Conservation (phyloP, 305 asterid genomes). For the Fraxinus sp. region DNA sequence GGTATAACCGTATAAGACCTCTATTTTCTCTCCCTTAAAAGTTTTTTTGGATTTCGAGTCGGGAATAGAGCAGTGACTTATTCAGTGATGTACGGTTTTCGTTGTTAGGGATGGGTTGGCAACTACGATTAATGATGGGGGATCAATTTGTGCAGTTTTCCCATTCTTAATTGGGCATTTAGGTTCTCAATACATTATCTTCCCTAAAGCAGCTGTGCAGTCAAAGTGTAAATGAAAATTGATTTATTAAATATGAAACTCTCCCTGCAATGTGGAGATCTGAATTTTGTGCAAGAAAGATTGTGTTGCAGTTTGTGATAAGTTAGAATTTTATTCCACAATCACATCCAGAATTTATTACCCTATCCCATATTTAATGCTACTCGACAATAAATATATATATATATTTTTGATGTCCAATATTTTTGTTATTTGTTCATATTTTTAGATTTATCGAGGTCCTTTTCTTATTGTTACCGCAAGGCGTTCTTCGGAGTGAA, state of each 20-base stretch:
- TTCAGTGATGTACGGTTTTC: background rate
- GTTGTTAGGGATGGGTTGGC: background rate
- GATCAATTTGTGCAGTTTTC: background rate
- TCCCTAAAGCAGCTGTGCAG: background rate
- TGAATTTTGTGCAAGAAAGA: background rate
- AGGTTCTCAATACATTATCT: background rate
- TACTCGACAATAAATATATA: background rate
- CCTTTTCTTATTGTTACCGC: no score
- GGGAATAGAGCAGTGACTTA: no score
- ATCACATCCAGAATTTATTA: background rate
- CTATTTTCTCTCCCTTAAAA: no score
- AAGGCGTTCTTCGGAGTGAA: no score
- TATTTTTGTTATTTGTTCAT: background rate
- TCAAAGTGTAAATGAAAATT: constrained; percentile 9
- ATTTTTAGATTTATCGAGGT: background rate
- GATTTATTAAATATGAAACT: background rate
- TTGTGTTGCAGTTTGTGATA: background rate
- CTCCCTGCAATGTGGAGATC: constrained; percentile 24
- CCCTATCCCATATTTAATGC: constrained; percentile 10
- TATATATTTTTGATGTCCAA: background rate
- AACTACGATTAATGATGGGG: background rate
- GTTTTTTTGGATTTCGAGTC: no score
- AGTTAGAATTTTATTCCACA: background rate
- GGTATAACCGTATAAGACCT: no score
- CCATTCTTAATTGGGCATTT: background rate